Conservation (phyloP, 2,329 filamentous ascomycete genomes). For the Claviceps capensis region DNA sequence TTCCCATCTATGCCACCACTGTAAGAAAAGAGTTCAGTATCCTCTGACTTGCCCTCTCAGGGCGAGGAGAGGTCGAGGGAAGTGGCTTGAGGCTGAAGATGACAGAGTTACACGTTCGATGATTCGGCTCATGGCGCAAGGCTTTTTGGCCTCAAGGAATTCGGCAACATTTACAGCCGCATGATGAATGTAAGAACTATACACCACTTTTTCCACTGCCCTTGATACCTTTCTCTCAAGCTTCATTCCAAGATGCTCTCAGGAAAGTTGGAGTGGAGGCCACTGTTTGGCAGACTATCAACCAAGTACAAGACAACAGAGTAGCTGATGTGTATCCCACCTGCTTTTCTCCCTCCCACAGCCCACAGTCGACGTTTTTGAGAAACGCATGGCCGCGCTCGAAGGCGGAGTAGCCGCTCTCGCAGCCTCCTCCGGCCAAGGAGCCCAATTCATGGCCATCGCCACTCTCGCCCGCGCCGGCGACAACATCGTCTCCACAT, state of each 20-base stretch:
- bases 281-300: no score
- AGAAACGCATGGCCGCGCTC: constrained; percentile 89
- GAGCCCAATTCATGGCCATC: constrained; percentile 85
- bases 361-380: constrained; percentile 91
- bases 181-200: constrained; percentile 66
- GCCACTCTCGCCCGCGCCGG: constrained; percentile 71
- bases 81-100: not conserved
- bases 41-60: no score
- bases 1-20: constrained; percentile 93
- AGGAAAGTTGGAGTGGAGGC: no score
- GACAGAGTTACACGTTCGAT: constrained; percentile 79
- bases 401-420: constrained; percentile 84
- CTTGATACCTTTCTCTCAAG: not conserved
- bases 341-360: constrained; percentile 25
- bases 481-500: constrained; percentile 87
- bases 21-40: constrained; percentile 16
- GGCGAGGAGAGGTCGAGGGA: not conserved
- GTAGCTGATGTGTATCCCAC: not conserved
- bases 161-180: constrained; percentile 94
- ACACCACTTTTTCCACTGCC: not conserved
- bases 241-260: not conserved
- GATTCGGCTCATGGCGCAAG: constrained; percentile 90
- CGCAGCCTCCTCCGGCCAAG: constrained; percentile 73
- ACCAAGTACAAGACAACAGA: not conserved
- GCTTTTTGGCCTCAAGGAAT: constrained; percentile 92